Evolutionary conservation across 2,329 filamentous ascomycete species (phyloP).

Genomic region (Pseudogymnoascus sp.): DNA sequence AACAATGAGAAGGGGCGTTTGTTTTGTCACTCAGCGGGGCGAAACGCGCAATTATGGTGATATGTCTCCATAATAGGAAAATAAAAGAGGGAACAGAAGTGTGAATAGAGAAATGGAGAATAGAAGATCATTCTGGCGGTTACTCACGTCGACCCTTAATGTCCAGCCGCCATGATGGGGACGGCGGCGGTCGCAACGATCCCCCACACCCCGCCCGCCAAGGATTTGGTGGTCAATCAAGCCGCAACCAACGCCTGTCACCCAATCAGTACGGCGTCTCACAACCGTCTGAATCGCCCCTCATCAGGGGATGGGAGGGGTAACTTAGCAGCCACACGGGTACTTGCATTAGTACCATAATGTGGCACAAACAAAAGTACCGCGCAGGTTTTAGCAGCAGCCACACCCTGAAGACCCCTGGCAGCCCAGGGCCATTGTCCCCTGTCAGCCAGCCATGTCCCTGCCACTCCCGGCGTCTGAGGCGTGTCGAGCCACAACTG

Average conservation of each 20-base stretch:
- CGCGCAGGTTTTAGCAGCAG: neutral
- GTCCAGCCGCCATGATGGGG: slow-evolving; percentile 6
- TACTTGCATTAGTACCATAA: neutral
- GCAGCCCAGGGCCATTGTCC: neutral
- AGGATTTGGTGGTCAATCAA: neutral
- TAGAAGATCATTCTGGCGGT: neutral
- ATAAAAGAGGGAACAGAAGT: slow-evolving; percentile 1
- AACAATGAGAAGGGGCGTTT: slow-evolving; percentile 4
- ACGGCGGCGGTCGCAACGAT: neutral
- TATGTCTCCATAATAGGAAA: neutral
- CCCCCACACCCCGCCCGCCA: neutral
- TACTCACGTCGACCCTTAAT: neutral
- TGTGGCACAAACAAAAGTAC: neutral
- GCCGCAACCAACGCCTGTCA: neutral
- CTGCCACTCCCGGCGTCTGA: neutral
- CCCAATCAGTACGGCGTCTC: slow-evolving; percentile 4
- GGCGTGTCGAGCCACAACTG: slow-evolving; percentile 1
- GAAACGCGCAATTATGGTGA: neutral
- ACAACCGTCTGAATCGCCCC: slow-evolving; percentile 6
- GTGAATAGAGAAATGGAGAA: neutral
- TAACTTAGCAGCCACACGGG: neutral
- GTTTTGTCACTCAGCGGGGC: neutral
- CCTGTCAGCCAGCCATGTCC: neutral
- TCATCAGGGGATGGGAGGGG: neutral
- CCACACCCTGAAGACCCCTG: neutral